Evolutionary conservation across 768 basidiomycete species (phyloP).

Genomic region (Russula foetens): DNA sequence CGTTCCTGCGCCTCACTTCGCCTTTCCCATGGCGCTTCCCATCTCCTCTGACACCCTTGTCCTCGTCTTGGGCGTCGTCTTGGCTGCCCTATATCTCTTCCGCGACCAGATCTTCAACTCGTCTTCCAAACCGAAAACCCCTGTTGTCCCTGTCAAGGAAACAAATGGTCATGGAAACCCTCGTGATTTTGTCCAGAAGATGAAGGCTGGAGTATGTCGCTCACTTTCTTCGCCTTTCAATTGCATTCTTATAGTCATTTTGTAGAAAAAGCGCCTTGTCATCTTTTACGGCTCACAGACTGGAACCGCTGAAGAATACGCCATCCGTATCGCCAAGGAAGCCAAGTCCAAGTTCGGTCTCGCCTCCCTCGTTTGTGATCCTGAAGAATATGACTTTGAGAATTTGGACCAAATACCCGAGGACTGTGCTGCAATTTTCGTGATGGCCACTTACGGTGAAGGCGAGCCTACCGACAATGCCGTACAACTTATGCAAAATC

Average conservation of each 20-base stretch:
- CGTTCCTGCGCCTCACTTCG: constrained; percentile 2
- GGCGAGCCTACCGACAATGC: constrained; percentile 99
- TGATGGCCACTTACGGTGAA: constrained; percentile 97
- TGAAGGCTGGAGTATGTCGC: constrained; percentile 80
- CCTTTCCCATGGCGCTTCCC: constrained; percentile 41
- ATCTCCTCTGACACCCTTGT: constrained; percentile 68
- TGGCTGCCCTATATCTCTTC: constrained; percentile 78
- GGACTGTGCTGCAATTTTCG: constrained; percentile 85
- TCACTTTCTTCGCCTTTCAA: constrained; percentile 1
- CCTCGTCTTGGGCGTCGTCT: constrained; percentile 62
- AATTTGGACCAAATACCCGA: constrained; percentile 88
- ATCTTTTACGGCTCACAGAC: constrained; percentile 99
- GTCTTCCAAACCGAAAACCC: constrained; percentile 47
- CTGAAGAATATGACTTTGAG: constrained; percentile 98
- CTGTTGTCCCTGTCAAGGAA: constrained; percentile 32
- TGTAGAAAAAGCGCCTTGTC: constrained; percentile 89
- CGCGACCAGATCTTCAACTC: constrained; percentile 69
- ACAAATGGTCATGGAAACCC: constrained; percentile 73
- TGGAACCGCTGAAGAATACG: constrained; percentile 97
- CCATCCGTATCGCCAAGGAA: constrained; percentile 95
- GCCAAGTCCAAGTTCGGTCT: constrained; percentile 94
- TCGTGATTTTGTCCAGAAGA: constrained; percentile 90
- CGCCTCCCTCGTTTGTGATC: constrained; percentile 93
- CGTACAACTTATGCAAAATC: constrained; percentile 86
- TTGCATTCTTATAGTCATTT: not conserved